Evolutionary conservation across 2,329 filamentous ascomycete species (phyloP), one percentile per base, ranked within the genome.

Genomic region (Microcyclosporella mali): DNA sequence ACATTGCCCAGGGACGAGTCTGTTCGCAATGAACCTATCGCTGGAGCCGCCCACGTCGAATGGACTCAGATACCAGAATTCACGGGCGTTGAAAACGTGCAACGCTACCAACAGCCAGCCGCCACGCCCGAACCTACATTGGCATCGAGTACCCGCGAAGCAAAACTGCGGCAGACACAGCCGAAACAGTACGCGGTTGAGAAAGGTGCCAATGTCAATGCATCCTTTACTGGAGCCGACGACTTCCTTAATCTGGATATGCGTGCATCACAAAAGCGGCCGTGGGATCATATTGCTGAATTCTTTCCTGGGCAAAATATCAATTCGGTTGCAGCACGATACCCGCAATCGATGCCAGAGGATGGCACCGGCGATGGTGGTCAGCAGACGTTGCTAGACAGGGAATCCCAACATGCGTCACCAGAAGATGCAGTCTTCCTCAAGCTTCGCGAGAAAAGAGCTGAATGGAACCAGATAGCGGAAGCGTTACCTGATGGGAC

Each of bases 231-330:
- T 8, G n/a, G 37, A 32, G 37, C 51, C 19, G 56, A 60, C 39
- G 50, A 60, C 17, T 35, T 49, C 7, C 45, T 62, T 4, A 49
- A 70, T 4, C 59, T 68, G 11, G 64, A 64, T 15, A 33, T 70
- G 9, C 67, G 63, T 32, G 65, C 67, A 31, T 60, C 63, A 0
- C 60, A 65, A 36, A 53, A 51, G n/a, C 41, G 52, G 6, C 47
- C 43, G 6, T 69, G 63, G 63, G 35, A 46, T 2, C 47, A 63
- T 1, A 64, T 69, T 7, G 59, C 57, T 10, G 16, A 33, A 12
- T 37, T 40, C 29, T 29, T 41, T n/a, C 37, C 34, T 2, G 30
- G 36, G n/a, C 8, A 40, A 12, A 43, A 29, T 30, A 33, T 39
- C 4, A 42, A 42, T 12, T 21, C 37, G 17, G 36, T 40, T 14